These are phyloP conservation scores for Gracilaria gracilis DNA, from an alignment of 23 red algal genomes.

Conservation along the genomic window DNA sequence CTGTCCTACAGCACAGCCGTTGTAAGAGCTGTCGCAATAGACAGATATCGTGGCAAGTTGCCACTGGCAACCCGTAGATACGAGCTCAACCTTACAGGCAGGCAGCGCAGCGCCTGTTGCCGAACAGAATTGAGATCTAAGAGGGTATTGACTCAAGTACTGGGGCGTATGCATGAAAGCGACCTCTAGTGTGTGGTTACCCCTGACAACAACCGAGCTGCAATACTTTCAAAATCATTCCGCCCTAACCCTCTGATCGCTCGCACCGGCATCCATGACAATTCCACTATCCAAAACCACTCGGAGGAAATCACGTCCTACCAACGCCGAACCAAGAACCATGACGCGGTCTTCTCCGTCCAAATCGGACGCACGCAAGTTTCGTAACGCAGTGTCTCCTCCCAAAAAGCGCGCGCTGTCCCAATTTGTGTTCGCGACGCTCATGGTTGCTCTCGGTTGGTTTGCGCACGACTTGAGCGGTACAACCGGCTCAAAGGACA, in stretches of 20 bases:
- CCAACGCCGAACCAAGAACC: background rate
- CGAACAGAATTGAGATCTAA: no score
- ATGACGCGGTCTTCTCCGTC: background rate
- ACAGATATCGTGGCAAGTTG: no score
- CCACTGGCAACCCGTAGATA: no score
- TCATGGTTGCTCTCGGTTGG: slow-evolving; percentile 58
- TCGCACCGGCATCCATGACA: background rate
- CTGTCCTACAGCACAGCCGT: no score
- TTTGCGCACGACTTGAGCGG: background rate
- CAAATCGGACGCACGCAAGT: background rate
- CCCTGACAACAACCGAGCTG: no score
- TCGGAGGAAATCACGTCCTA: background rate
- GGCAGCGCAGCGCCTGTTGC: no score
- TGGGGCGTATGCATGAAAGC: no score
- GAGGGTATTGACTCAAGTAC: no score
- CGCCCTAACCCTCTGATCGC: background rate
- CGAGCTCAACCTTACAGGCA: no score
- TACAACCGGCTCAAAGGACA: background rate
- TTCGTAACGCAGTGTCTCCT: background rate
- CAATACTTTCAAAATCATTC: background rate
- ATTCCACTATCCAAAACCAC: background rate
- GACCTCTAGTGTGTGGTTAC: no score
- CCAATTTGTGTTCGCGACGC: background rate
- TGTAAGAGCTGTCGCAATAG: no score
- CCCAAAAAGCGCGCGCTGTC: background rate